These are phyloP conservation scores for Verticillium zaregamsianum DNA, from an alignment of 2,329 filamentous ascomycete species.

Conservation along the genomic window DNA sequence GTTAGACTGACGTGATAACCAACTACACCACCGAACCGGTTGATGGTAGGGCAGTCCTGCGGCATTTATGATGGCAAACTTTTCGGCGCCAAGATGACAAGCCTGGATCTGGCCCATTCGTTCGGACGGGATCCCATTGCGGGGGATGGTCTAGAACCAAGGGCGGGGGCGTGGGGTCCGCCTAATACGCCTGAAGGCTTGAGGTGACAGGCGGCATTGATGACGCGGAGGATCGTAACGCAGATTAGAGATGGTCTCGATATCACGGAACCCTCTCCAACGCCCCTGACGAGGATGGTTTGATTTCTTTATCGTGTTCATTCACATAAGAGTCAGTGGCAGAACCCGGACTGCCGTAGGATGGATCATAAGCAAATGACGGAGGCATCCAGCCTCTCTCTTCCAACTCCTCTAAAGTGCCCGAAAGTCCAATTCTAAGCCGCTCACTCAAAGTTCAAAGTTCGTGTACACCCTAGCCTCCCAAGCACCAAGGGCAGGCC, in stretches of 20 bases:
- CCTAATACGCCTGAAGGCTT: too few relatives aligned
- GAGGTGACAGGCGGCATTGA: too few relatives aligned
- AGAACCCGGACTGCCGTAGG: too few relatives aligned
- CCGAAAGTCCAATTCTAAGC: background rate
- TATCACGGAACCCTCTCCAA: too few relatives aligned
- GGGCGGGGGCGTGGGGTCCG: too few relatives aligned
- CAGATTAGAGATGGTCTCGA: too few relatives aligned
- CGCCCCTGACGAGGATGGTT: too few relatives aligned
- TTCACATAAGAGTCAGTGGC: too few relatives aligned
- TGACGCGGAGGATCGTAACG: too few relatives aligned
- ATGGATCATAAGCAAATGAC: too few relatives aligned
- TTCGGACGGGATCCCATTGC: background rate
- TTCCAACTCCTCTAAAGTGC: background rate
- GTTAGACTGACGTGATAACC: conserved; percentile 48
- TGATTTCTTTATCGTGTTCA: too few relatives aligned
- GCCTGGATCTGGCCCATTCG: background rate
- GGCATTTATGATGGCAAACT: background rate
- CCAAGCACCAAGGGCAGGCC: background rate
- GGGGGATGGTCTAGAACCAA: too few relatives aligned
- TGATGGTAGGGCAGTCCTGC: background rate
- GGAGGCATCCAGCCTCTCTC: background rate
- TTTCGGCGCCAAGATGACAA: background rate
- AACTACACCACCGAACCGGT: conserved; percentile 28
- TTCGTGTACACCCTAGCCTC: background rate
- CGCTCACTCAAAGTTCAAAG: background rate